Conservation (phyloP, 1,139 yeast species). For the Geotrichum restrictum region DNA sequence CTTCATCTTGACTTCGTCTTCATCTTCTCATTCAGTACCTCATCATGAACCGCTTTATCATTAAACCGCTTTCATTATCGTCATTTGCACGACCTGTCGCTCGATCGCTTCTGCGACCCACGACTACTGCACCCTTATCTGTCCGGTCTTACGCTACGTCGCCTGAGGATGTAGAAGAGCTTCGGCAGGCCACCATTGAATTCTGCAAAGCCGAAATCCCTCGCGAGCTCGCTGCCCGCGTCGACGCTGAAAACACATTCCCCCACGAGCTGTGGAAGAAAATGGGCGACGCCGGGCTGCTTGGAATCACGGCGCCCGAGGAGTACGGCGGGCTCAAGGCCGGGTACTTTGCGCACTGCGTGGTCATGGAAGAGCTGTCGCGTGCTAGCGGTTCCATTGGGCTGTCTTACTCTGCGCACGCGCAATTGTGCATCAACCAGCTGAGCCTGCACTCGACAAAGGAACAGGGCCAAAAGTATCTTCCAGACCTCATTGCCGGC, state of each 20-base stretch:
- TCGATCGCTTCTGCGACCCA: slow-evolving; percentile 8
- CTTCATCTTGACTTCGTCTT: background rate
- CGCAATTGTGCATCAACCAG: slow-evolving; percentile 39
- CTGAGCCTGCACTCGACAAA: slow-evolving; percentile 33
- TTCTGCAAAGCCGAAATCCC: slow-evolving; percentile 36
- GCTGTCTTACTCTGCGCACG: slow-evolving; percentile 38
- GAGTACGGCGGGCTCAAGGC: slow-evolving; percentile 37
- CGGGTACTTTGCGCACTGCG: slow-evolving; percentile 38
- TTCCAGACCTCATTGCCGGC: slow-evolving; percentile 36
- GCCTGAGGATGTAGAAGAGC: slow-evolving; percentile 32
- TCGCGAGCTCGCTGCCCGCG: slow-evolving; percentile 33
- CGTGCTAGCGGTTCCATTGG: slow-evolving; percentile 37
- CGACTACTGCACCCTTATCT: background rate
- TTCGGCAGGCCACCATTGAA: slow-evolving; percentile 35
- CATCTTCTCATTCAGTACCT: background rate
- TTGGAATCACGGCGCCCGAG: slow-evolving; percentile 38
- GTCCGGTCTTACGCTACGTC: slow-evolving; percentile 23
- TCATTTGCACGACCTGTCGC: slow-evolving; percentile 14
- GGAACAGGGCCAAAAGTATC: slow-evolving; percentile 34
- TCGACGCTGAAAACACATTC: slow-evolving; percentile 34
- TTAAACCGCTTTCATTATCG: slow-evolving; percentile 1
- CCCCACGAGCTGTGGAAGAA: slow-evolving; percentile 38
- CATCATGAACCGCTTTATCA: slow-evolving; percentile 4
- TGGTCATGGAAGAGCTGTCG: slow-evolving; percentile 38
- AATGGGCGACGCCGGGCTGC: slow-evolving; percentile 37